These are phyloP conservation scores for Raddia distichophylla DNA, from an alignment of 176 grass and related monocot species.

Conservation along the genomic window DNA sequence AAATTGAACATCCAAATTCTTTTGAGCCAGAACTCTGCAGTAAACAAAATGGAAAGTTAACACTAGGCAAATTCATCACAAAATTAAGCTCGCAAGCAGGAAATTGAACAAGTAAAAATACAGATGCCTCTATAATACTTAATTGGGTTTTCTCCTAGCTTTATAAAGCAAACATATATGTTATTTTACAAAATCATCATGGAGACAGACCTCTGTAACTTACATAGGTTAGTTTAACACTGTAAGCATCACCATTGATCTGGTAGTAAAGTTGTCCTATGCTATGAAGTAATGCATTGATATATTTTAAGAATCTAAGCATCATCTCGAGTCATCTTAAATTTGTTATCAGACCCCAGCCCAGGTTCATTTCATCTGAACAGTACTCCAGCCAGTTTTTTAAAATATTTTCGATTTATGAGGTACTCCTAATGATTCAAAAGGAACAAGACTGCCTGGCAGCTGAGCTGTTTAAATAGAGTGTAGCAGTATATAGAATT, in stretches of 20 bases:
- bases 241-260: background rate
- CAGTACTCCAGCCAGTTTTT: no score
- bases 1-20: constrained; percentile 59
- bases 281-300: background rate
- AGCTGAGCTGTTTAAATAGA: background rate
- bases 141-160: background rate
- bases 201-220: background rate
- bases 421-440: background rate
- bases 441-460: background rate
- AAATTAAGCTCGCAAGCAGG: background rate
- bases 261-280: background rate
- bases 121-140: background rate
- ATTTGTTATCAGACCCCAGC: background rate
- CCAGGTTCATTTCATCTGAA: background rate
- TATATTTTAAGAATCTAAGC: background rate
- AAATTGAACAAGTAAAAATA: background rate
- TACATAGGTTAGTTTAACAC: background rate
- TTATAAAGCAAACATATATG: background rate
- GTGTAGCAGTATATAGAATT: background rate
- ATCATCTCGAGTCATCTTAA: background rate
- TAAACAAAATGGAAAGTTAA: constrained; percentile 28
- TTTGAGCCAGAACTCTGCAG: constrained; percentile 64
- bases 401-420: background rate
- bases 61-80: constrained; percentile 32
- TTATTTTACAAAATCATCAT: background rate